Percentiles rank a stretch among this genome's conserved stretches.
Conservation (phyloP, 2,329 filamentous ascomycete genomes). For the Exophiala dermatitidis region DNA sequence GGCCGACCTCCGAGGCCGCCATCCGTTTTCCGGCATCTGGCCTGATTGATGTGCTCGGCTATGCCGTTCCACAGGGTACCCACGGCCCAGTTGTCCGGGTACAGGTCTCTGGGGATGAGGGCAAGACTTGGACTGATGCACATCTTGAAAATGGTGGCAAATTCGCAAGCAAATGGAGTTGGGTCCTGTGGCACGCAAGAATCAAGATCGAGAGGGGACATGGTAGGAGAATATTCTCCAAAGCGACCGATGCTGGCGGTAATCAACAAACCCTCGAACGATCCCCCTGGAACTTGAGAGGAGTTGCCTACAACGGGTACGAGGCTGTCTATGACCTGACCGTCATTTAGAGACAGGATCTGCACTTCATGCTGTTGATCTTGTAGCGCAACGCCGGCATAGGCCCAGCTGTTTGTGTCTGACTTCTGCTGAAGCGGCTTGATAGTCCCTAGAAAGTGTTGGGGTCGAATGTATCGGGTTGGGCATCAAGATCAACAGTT, state of each 20-base stretch:
- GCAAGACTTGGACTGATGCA: constrained; percentile 46
- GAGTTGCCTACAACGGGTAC: constrained; percentile 55
- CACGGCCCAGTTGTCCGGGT: constrained; percentile 49
- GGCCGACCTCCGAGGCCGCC: constrained; percentile 41
- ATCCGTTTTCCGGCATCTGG: constrained; percentile 37
- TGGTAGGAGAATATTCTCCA: constrained; percentile 44
- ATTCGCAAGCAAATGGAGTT: constrained; percentile 45
- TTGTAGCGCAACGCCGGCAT: background rate
- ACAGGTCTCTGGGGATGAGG: constrained; percentile 47
- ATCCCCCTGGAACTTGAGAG: constrained; percentile 52
- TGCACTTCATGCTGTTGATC: constrained; percentile 1
- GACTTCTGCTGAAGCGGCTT: background rate
- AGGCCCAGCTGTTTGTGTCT: background rate
- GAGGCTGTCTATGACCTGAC: constrained; percentile 47
- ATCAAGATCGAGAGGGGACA: constrained; percentile 39
- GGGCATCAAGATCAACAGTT: constrained; percentile 19
- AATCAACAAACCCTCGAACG: constrained; percentile 43
- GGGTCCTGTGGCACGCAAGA: constrained; percentile 48
- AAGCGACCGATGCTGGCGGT: constrained; percentile 48
- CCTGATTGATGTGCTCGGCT: constrained; percentile 46
- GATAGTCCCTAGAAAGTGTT: background rate
- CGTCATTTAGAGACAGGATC: constrained; percentile 30
- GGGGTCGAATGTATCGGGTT: constrained; percentile 11
- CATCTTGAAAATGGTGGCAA: constrained; percentile 30
- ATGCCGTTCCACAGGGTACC: constrained; percentile 49